These are phyloP conservation scores for Mucor plumbeus DNA, from an alignment of 371 early-diverging fungal species.

Conservation along the genomic window DNA sequence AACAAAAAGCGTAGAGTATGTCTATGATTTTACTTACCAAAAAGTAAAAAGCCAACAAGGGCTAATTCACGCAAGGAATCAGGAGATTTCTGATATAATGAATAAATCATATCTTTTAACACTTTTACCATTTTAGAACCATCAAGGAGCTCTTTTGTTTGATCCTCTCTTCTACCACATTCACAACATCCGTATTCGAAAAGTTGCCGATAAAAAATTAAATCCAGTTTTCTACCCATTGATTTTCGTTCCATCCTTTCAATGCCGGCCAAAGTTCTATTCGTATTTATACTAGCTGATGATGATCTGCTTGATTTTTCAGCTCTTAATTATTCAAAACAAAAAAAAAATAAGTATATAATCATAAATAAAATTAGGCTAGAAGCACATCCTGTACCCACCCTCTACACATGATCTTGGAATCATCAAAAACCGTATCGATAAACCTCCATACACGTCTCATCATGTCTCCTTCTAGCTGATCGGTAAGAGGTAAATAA, in stretches of 20 bases:
- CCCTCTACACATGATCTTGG: too few relatives aligned
- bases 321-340: constrained; percentile 21
- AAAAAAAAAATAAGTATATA: constrained; percentile 24
- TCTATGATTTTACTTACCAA: too few relatives aligned
- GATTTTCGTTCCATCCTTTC: too few relatives aligned
- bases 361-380: constrained; percentile 24
- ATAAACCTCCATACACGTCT: too few relatives aligned
- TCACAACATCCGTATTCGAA: constrained; percentile 25
- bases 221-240: too few relatives aligned
- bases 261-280: constrained; percentile 9
- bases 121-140: constrained; percentile 27
- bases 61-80: too few relatives aligned
- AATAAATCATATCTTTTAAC: constrained; percentile 23
- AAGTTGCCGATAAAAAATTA: constrained; percentile 20
- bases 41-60: too few relatives aligned
- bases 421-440: too few relatives aligned
- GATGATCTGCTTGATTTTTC: constrained; percentile 27
- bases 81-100: constrained; percentile 18
- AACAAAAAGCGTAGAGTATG: too few relatives aligned
- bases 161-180: constrained; percentile 21
- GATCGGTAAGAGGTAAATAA: too few relatives aligned
- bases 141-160: constrained; percentile 24
- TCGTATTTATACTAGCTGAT: constrained; percentile 22
- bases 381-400: too few relatives aligned
- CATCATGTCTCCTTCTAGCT: too few relatives aligned